These are phyloP conservation scores for Metschnikowia aberdeeniae DNA, from an alignment of 805 yeast species.

Conservation along the genomic window DNA sequence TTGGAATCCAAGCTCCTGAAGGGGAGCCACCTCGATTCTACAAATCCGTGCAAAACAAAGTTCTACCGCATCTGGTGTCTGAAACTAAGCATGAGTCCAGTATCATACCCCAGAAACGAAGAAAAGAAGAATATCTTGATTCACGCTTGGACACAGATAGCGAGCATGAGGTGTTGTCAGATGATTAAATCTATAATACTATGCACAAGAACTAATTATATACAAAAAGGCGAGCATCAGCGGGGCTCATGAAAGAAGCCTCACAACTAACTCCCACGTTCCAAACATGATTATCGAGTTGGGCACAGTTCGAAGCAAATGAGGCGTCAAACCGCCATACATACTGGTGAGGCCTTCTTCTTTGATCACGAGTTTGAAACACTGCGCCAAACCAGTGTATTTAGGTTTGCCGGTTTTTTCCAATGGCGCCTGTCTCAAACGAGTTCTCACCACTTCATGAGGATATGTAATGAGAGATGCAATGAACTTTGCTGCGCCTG, in stretches of 20 bases:
- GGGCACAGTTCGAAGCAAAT: slow-evolving; percentile 93
- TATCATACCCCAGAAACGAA: neutral
- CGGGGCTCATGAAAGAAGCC: slow-evolving; percentile 23
- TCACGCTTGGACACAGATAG: slow-evolving; percentile 11
- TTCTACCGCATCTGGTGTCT: neutral
- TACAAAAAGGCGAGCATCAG: slow-evolving; percentile 6
- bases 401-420: slow-evolving; percentile 72
- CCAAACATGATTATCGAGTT: slow-evolving; percentile 98
- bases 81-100: neutral
- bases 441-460: slow-evolving; percentile 93
- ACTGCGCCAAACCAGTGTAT: slow-evolving; percentile 85
- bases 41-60: slow-evolving; percentile 33
- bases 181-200: neutral
- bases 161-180: slow-evolving; percentile 9
- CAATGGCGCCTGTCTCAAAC: slow-evolving; percentile 89
- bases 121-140: neutral
- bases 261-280: slow-evolving; percentile 80
- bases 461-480: slow-evolving; percentile 95
- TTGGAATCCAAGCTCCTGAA: slow-evolving; percentile 34
- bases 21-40: slow-evolving; percentile 46
- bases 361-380: slow-evolving; percentile 76
- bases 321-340: slow-evolving; percentile 98
- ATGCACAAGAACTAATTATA: slow-evolving; percentile 4
- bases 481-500: slow-evolving; percentile 91
- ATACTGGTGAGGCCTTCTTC: slow-evolving; percentile 91